A percentile compares a stretch with the other conserved stretches of the same genome.
Evolutionary conservation across 2,329 filamentous ascomycete genomes (phyloP).

Genomic region (Curvularia sp.): DNA sequence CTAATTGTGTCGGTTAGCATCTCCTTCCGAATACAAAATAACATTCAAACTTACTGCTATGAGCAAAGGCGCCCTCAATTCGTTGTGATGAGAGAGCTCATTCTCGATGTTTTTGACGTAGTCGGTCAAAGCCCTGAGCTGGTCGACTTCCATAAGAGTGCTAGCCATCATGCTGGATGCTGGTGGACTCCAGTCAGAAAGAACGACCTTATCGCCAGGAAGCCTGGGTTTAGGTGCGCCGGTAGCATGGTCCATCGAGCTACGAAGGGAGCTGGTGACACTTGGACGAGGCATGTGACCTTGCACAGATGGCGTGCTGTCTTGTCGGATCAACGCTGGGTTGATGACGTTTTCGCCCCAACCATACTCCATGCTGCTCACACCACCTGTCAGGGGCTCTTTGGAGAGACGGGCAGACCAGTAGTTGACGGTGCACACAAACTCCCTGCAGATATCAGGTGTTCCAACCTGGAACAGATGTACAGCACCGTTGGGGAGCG

Average conservation of each 20-base stretch:
- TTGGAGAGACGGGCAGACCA: slow-evolving; percentile 96
- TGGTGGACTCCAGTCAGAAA: slow-evolving; percentile 89
- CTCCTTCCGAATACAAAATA: neutral
- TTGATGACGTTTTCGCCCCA: slow-evolving; percentile 88
- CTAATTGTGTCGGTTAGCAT: slow-evolving; percentile 45
- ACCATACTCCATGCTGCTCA: slow-evolving; percentile 97
- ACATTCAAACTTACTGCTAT: slow-evolving; percentile 66
- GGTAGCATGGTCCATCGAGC: slow-evolving; percentile 63
- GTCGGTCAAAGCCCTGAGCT: slow-evolving; percentile 73
- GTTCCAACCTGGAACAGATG: slow-evolving; percentile 99
- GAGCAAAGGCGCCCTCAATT: slow-evolving; percentile 83
- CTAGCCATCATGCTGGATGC: slow-evolving; percentile 89
- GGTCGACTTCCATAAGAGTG: slow-evolving; percentile 77
- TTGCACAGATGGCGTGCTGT: slow-evolving; percentile 42
- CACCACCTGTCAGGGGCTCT: slow-evolving; percentile 87
- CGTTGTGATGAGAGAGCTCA: slow-evolving; percentile 86
- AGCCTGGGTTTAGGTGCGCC: slow-evolving; percentile 69
- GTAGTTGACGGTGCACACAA: slow-evolving; percentile 93
- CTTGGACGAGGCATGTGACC: slow-evolving; percentile 57
- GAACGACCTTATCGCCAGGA: slow-evolving; percentile 81
- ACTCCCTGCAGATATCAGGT: slow-evolving; percentile 91
- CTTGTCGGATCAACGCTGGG: slow-evolving; percentile 54
- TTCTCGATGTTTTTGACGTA: slow-evolving; percentile 88
- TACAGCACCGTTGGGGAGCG: slow-evolving; percentile 88
- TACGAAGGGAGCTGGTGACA: slow-evolving; percentile 67